phyloP scores from a whole-genome alignment of 192 early-diverging fungal species.

The Umbelopsis sp. region DNA sequence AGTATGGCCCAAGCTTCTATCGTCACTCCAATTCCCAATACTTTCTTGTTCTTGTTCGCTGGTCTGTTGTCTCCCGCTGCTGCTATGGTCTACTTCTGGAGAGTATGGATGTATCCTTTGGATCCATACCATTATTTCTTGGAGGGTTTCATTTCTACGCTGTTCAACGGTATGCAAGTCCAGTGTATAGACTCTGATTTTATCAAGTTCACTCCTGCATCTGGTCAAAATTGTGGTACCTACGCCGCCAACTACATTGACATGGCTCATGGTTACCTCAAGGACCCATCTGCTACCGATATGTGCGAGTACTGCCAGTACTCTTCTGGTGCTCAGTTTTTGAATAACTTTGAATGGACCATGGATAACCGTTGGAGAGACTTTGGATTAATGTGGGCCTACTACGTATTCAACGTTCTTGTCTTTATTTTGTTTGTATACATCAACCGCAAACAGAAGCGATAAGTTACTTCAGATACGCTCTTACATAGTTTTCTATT shows the following conservation, averaged over 20 bases:
- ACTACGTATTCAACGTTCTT: constrained; percentile 60
- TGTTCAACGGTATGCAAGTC: constrained; percentile 55
- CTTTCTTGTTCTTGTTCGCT: constrained; percentile 69
- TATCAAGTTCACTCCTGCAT: constrained; percentile 52
- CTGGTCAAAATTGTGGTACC: constrained; percentile 60
- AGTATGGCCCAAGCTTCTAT: constrained; percentile 59
- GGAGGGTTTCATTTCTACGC: constrained; percentile 64
- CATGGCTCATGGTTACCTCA: constrained; percentile 41
- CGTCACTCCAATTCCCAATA: constrained; percentile 69
- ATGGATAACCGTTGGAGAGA: constrained; percentile 71
- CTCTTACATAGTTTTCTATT: neutral
- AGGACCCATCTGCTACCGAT: constrained; percentile 16
- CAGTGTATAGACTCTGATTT: constrained; percentile 55
- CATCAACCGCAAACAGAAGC: constrained; percentile 33
- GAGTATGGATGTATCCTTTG: constrained; percentile 64
- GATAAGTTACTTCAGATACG: constrained; percentile 11
- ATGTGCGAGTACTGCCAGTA: constrained; percentile 50
- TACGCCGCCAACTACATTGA: constrained; percentile 51
- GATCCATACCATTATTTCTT: constrained; percentile 69
- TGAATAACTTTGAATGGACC: constrained; percentile 42
- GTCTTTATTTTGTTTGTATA: constrained; percentile 47
- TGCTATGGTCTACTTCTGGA: constrained; percentile 67
- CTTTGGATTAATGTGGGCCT: constrained; percentile 65
- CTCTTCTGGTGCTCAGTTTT: constrained; percentile 25
- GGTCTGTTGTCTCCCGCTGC: constrained; percentile 67